phyloP scores from a whole-genome alignment of 2,329 filamentous ascomycete genomes.

The Aureobasidium sp. region DNA sequence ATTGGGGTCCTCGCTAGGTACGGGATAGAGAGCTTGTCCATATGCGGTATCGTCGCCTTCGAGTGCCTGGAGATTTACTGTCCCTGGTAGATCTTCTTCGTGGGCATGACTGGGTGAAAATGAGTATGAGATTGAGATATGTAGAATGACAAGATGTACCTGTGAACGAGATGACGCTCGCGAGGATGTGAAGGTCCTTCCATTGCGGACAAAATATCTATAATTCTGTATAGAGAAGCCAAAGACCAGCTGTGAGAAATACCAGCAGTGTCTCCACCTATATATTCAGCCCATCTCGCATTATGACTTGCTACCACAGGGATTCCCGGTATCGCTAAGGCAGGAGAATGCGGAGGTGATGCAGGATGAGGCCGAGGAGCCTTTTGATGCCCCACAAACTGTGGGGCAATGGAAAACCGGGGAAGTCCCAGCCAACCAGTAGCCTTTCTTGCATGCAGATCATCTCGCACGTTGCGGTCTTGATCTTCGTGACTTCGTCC shows the following conservation, averaged over 20 bases:
- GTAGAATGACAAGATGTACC: not conserved
- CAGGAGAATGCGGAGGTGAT: not conserved
- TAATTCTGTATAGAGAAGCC: not conserved
- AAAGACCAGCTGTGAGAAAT: not conserved
- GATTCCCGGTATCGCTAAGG: conserved; percentile 1
- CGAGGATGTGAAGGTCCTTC: not conserved
- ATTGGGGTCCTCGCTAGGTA: conserved; percentile 53
- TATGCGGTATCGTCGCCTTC: conserved; percentile 53
- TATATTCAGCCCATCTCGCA: not conserved
- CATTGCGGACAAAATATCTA: not conserved
- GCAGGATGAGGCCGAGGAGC: not conserved
- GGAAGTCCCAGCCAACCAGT: conserved; percentile 1
- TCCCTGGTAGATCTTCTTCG: conserved; percentile 49
- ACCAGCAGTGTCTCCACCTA: not conserved
- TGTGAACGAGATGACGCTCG: conserved; percentile 4
- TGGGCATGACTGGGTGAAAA: conserved; percentile 40
- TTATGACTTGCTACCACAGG: not conserved
- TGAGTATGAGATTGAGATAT: not conserved
- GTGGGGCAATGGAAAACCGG: not conserved
- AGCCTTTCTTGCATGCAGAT: not conserved
- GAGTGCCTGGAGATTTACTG: conserved; percentile 44
- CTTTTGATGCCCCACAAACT: not conserved
- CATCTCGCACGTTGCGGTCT: not conserved
- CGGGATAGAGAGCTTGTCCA: conserved; percentile 53
- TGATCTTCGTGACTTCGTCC: not conserved